These are phyloP conservation scores for Fusarium piperis DNA, from an alignment of 2,329 filamentous ascomycete genomes.

Conservation along the genomic window DNA sequence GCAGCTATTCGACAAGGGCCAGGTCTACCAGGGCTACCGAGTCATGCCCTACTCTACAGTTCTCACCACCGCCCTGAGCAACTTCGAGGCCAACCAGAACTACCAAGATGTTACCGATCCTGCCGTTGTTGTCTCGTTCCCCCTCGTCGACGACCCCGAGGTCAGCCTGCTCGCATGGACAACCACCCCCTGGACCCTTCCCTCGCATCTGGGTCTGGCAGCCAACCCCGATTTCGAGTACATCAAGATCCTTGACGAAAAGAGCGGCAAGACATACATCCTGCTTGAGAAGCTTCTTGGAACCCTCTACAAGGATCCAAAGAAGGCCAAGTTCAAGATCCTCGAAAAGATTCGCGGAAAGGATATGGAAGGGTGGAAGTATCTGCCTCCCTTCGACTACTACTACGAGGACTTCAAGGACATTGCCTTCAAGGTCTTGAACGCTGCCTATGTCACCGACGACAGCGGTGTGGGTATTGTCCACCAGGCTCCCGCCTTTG, in stretches of 20 bases:
- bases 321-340: slow-evolving; percentile 92
- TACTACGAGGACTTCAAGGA: slow-evolving; percentile 91
- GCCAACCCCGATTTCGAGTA: slow-evolving; percentile 88
- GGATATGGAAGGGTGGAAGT: slow-evolving; percentile 88
- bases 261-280: slow-evolving; percentile 84
- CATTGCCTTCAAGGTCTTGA: slow-evolving; percentile 81
- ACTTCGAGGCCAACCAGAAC: slow-evolving; percentile 94
- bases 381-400: slow-evolving; percentile 89
- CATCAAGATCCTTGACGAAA: slow-evolving; percentile 85
- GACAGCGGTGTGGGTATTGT: slow-evolving; percentile 95
- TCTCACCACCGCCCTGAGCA: slow-evolving; percentile 87
- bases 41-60: slow-evolving; percentile 97
- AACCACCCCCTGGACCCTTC: slow-evolving; percentile 86
- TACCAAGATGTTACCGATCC: slow-evolving; percentile 94
- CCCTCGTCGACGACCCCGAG: slow-evolving; percentile 79
- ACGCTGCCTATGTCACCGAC: slow-evolving; percentile 85
- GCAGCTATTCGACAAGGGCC: slow-evolving; percentile 87
- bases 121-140: slow-evolving; percentile 88
- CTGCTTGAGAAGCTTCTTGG: slow-evolving; percentile 82
- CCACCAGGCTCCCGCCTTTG: slow-evolving; percentile 91
- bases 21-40: slow-evolving; percentile 88
- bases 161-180: slow-evolving; percentile 87
- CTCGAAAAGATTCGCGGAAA: slow-evolving; percentile 82
- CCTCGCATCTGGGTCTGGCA: slow-evolving; percentile 81
- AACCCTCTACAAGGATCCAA: slow-evolving; percentile 92